Base-by-base conservation (phyloP, 2,329 filamentous ascomycete species). In the Colletotrichum sp. region DNA sequence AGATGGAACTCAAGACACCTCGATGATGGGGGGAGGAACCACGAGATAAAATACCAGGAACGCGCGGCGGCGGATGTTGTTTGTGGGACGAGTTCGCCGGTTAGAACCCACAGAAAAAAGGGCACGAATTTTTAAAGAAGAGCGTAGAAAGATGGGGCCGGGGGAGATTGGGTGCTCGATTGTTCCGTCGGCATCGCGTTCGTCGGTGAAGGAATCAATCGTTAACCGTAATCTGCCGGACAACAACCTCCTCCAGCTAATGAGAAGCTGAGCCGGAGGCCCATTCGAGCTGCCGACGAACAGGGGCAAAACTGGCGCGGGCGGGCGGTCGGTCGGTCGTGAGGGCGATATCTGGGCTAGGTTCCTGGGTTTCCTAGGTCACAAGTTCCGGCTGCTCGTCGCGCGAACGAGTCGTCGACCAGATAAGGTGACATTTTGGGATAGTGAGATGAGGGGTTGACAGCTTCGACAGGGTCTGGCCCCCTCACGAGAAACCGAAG, bases 61-160 rank as follows among this genome's bases (percentile, higher is more conserved):
- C 52, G 55, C 69, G 21, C 13, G 32, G 21, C 32, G 32, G 21
- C 32, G 36, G 49, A 57, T 55, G 52, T 62, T 66, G 62, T 67
- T 72, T 72, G 69, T 75, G 72, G 72, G 63, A 75, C 69, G 26
- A 68, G 21, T 30, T 52, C 39, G n/a, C 39, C 32, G 63, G 52
- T 21, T 55, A 26, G 39, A 63, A 15, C 74, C 74, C 70, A 73
- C 70, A 76, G 72, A 76, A 76, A 71, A 73, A 74, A 73, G 70
- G 74, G 70, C 74, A 73, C 74, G 70, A 73, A 73, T 30, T 74
- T 44, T 75, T 76, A 59, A 72, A 55, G 57, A 76, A 76, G 44
- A 36, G 73, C 70, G 64, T 71, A 24, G 72, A 76, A 76, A 76
- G 74, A 76, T 73, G 74, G 74, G 74, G 70, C 74, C 26, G 32